Evolutionary conservation across 108 stramenopile genomes (phyloP), one percentile per base, ranked within the genome.

Genomic region (Discostella pseudostelligera): DNA sequence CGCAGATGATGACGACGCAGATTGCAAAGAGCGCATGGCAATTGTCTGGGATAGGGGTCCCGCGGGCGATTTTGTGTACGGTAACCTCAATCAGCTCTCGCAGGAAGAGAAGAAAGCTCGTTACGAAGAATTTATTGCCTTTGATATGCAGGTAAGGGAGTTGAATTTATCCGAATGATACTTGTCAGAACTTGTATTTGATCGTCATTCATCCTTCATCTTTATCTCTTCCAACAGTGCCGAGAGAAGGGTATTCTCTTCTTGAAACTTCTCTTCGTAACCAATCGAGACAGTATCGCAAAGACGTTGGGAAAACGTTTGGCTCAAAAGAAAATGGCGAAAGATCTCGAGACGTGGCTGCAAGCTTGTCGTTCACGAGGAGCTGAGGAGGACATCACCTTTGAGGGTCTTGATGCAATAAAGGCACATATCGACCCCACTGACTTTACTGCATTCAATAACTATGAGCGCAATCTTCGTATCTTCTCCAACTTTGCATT

Each of bases 391-490:
- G 73, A 70, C 25, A 70, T 53, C 25, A 58, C 40, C 35, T 66
- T 61, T 58, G 81, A 81, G 35, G 89, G 89, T 4, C 63, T 90
- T 21, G 81, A 81, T 9, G 89, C 78, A 17, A 90, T 90, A 48
- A 79, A 77, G 36, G 56, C 62, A 7, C 89, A 90, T 48, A 86
- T 90, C 55, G 89, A 90, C 71, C 89, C 89, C 10, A 87, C 89
- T 3, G 89, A 90, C 56, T 90, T 90, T 71, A 58, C 87, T 32
- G 89, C 89, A 0, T 87, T 90, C 70, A 90, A 90, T 59, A 68
- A 74, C 17, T 90, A 90, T 51, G 67, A 86, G 35, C 53, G 72
- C 21, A 90, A 90, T 63, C 66, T 90, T 11, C 28, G 64, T 7
- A 82, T 70, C 17, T 90, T 90, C 51, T 59, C 66, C 13, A 81